phyloP scores from a whole-genome alignment of 306 rosid genomes.

The Castanea crenata region DNA sequence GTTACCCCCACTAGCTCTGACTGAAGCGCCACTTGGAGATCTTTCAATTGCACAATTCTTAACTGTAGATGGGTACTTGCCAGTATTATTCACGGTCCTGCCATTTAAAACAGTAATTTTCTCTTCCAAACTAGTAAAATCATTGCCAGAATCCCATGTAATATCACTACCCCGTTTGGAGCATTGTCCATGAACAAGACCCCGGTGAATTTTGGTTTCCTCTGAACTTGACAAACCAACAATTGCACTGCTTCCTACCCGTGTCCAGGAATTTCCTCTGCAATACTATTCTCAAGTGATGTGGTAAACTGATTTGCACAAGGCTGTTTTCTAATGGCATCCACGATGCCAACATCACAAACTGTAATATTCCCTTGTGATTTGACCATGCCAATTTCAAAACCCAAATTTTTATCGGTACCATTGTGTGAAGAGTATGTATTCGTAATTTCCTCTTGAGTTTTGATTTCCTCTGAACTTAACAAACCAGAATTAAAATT shows the following conservation, averaged over 20 bases:
- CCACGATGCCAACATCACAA: conserved; percentile 34
- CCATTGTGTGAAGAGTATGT: conserved; percentile 24
- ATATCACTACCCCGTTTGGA: conserved; percentile 29
- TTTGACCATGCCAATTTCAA: conserved; percentile 21
- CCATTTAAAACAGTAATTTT: conserved; percentile 26
- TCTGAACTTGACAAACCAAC: conserved; percentile 35
- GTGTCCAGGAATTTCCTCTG: conserved; percentile 33
- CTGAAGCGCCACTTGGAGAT: conserved; percentile 30
- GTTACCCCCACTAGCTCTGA: conserved; percentile 35
- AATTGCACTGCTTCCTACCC: conserved; percentile 30
- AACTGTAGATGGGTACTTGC: conserved; percentile 28
- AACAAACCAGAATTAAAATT: conserved; percentile 27
- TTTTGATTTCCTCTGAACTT: conserved; percentile 30
- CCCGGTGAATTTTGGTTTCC: conserved; percentile 32
- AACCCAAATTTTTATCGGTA: conserved; percentile 25
- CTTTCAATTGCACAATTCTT: conserved; percentile 32
- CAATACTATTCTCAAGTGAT: conserved; percentile 22
- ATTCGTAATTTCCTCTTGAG: conserved; percentile 27
- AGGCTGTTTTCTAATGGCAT: conserved; percentile 22
- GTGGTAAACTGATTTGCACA: conserved; percentile 26
- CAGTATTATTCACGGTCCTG: conserved; percentile 24
- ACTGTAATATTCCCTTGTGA: conserved; percentile 31
- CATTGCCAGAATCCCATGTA: conserved; percentile 31
- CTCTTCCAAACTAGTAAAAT: conserved; percentile 29
- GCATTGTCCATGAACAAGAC: conserved; percentile 28